These are phyloP conservation scores for Kondoa subrosea DNA, from an alignment of 768 basidiomycete genomes.

Conservation along the genomic window DNA sequence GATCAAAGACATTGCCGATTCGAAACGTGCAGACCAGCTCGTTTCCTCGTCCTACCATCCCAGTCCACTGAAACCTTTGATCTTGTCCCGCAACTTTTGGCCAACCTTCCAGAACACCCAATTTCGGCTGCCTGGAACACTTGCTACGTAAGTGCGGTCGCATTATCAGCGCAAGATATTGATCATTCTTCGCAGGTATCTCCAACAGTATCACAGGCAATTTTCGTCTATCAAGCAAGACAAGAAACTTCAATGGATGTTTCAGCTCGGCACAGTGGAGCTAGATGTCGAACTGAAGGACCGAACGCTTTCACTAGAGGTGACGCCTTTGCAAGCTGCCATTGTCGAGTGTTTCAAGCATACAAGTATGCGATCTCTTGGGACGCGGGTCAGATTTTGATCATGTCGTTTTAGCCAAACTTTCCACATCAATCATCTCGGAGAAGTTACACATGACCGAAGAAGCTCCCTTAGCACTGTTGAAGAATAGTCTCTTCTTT, in stretches of 20 bases:
- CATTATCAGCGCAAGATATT: slow-evolving; percentile 32
- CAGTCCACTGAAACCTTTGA: slow-evolving; percentile 56
- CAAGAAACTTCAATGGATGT: slow-evolving; percentile 74
- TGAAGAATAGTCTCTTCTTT: slow-evolving; percentile 56
- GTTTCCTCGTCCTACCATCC: slow-evolving; percentile 32
- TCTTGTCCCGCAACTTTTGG: slow-evolving; percentile 93
- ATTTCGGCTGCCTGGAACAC: slow-evolving; percentile 66
- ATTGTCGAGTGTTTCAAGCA: slow-evolving; percentile 71
- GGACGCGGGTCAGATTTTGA: slow-evolving; percentile 32
- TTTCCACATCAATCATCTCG: slow-evolving; percentile 46
- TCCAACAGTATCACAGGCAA: slow-evolving; percentile 56
- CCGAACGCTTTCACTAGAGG: slow-evolving; percentile 54
- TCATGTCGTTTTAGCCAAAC: background rate
- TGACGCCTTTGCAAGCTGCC: slow-evolving; percentile 75
- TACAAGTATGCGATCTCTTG: slow-evolving; percentile 39
- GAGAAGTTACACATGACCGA: slow-evolving; percentile 31
- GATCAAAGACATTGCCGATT: slow-evolving; percentile 93
- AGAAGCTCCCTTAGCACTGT: slow-evolving; percentile 35
- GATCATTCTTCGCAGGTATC: slow-evolving; percentile 25
- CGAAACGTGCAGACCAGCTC: slow-evolving; percentile 70
- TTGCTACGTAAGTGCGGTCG: slow-evolving; percentile 45
- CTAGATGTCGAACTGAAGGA: slow-evolving; percentile 70
- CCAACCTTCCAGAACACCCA: slow-evolving; percentile 58
- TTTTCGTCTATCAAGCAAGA: slow-evolving; percentile 79
- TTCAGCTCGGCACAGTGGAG: slow-evolving; percentile 68